phyloP scores from a whole-genome alignment of 192 early-diverging fungal genomes.

The Umbelopsis sp. region DNA sequence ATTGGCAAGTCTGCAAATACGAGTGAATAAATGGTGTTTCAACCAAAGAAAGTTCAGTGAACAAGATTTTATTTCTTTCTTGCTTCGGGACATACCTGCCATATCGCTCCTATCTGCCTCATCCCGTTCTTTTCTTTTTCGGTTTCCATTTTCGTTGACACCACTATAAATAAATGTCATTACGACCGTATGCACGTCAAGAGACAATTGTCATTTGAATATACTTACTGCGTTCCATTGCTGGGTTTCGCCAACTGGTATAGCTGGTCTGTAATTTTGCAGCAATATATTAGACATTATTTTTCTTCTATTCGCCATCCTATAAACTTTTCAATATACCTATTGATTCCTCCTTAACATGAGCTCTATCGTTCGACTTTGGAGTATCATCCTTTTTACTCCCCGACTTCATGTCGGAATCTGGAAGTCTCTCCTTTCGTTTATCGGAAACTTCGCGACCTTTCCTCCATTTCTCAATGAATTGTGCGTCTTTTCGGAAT shows the following conservation, averaged over 20 bases:
- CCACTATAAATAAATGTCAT: background rate
- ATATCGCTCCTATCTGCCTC: background rate
- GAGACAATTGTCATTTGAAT: background rate
- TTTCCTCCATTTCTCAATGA: conserved; percentile 13
- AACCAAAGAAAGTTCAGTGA: too few relatives aligned
- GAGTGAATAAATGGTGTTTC: background rate
- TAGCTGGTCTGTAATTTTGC: background rate
- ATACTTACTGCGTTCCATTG: background rate
- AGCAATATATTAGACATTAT: background rate
- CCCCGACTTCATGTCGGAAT: conserved; percentile 17
- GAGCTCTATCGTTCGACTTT: background rate
- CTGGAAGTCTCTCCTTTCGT: conserved; percentile 16
- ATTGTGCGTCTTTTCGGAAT: conserved; percentile 9
- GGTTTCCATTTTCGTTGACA: background rate
- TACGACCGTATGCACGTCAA: background rate
- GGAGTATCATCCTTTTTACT: conserved; percentile 11
- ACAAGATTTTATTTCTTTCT: background rate
- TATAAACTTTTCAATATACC: background rate
- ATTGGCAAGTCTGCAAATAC: background rate
- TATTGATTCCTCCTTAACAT: conserved; percentile 14
- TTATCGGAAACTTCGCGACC: conserved; percentile 10
- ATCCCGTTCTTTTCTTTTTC: conserved; percentile 4
- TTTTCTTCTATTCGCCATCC: too few relatives aligned
- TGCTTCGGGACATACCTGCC: background rate
- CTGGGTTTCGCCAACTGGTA: background rate